Conservation (phyloP, 176 grass and related monocot genomes). For the Triticum dicoccoides region DNA sequence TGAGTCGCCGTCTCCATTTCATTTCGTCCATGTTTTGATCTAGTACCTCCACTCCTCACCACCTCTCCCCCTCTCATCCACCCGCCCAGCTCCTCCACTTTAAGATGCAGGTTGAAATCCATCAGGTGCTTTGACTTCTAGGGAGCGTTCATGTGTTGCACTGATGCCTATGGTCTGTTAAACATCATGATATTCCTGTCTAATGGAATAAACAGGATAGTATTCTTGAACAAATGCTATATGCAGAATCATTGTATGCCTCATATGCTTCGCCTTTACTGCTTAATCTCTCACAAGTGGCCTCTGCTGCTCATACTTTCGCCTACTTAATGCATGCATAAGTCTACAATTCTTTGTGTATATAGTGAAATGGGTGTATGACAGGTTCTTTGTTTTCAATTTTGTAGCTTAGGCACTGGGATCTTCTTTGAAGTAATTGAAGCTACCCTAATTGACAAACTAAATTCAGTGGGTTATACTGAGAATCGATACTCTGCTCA, state of each 20-base stretch:
- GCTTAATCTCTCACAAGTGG: not conserved
- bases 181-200: not conserved
- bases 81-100: no score
- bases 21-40: no score
- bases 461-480: not conserved
- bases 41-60: no score
- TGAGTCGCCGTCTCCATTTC: no score
- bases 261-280: not conserved
- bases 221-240: not conserved
- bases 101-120: not conserved
- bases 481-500: no score
- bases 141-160: not conserved
- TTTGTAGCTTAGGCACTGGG: slow-evolving; percentile 30
- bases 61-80: no score
- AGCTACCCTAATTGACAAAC: slow-evolving; percentile 5
- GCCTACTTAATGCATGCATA: not conserved
- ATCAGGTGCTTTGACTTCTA: not conserved
- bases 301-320: not conserved
- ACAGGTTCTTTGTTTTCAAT: slow-evolving; percentile 32
- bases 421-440: slow-evolving; percentile 33
- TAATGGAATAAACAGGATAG: not conserved
- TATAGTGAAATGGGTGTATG: slow-evolving; percentile 4
- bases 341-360: not conserved
- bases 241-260: not conserved
- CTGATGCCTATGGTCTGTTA: not conserved